Evolutionary conservation across 768 basidiomycete species (phyloP), one percentile per base, ranked within the genome.

Genomic region (Leccinum olivaceopallidum): DNA sequence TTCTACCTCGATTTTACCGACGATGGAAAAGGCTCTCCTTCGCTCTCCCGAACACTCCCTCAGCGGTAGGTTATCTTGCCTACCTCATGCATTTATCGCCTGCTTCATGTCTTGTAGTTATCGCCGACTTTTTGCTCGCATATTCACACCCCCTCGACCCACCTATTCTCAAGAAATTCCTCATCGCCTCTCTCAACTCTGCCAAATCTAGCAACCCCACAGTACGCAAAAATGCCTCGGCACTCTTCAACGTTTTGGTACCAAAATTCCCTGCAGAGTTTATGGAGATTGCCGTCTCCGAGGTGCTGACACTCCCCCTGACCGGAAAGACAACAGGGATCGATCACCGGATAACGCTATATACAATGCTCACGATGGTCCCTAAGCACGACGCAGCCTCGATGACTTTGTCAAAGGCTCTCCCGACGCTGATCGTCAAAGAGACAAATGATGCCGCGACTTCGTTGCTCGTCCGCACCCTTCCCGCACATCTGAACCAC

Each of bases 291-390:
- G 80, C 85, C 12, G 80, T 87, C 2, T 78, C 78, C 9, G 93
- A 96, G 63, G 73, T 94, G 5, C 76, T 94, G 10, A 76, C 78
- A n/a, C 79, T 94, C 0, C 90, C 94, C 2, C 87, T 89, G 66
- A 73, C 87, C 0, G 90, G 93, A 22, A 99, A 97, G 78, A 92
- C 94, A 0, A 77, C 87, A 1, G 93, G 94, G 2, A 83, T 90
- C 2, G 96, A 96, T 58, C 94, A 98, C 71, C 86, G 95, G 18
- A 72, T 86, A 5, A 79, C 89, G 0, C 78, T 98, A 9, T 95
- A 93, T 75, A 81, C 84, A 1, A 93, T 98, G 87, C 79, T 94
- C 2, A 75, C 80, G 2, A 69, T 69, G 55, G 62, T 94, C 1
- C 73, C 77, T 0, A 79, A 87, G 3, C 83, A 83, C 5, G 65